These are phyloP conservation scores for Trichoderma pleuroti DNA, from an alignment of 2,329 filamentous ascomycete species.

Conservation along the genomic window DNA sequence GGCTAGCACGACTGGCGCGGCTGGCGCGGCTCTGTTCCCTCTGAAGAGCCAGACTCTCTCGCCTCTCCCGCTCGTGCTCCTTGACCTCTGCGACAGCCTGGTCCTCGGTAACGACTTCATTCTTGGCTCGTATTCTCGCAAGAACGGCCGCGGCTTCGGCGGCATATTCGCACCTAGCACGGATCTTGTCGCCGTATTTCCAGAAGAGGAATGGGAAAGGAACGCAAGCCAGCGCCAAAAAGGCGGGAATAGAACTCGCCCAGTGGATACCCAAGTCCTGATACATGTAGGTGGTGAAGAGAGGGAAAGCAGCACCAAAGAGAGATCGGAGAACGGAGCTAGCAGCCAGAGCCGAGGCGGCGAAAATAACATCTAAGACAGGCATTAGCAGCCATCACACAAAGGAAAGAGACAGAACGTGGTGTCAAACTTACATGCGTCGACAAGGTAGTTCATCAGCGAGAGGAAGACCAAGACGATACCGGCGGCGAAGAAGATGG, in stretches of 20 bases:
- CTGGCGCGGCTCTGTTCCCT: background rate
- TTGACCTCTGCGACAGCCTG: constrained; percentile 27
- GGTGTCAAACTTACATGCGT: constrained; percentile 43
- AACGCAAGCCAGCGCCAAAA: constrained; percentile 67
- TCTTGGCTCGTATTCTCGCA: constrained; percentile 38
- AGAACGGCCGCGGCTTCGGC: constrained; percentile 62
- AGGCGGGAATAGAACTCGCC: constrained; percentile 70
- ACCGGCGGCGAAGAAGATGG: constrained; percentile 51
- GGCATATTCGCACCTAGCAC: constrained; percentile 66
- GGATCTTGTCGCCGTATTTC: constrained; percentile 62
- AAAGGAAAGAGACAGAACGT: background rate
- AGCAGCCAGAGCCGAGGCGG: constrained; percentile 70
- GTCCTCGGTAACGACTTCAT: constrained; percentile 30
- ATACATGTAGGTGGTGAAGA: constrained; percentile 64
- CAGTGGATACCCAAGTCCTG: constrained; percentile 66
- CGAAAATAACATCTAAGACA: constrained; percentile 62
- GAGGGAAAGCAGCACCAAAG: constrained; percentile 69
- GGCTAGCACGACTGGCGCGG: background rate
- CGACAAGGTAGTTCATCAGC: constrained; percentile 64
- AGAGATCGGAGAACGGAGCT: constrained; percentile 68
- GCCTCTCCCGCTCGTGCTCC: constrained; percentile 27
- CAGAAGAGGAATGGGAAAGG: constrained; percentile 76
- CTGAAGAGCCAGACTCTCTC: constrained; percentile 23
- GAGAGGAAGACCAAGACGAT: constrained; percentile 64
- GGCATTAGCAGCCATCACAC: constrained; percentile 20